phyloP scores from a whole-genome alignment of 768 basidiomycete species.

The Tulasnella sp. region DNA sequence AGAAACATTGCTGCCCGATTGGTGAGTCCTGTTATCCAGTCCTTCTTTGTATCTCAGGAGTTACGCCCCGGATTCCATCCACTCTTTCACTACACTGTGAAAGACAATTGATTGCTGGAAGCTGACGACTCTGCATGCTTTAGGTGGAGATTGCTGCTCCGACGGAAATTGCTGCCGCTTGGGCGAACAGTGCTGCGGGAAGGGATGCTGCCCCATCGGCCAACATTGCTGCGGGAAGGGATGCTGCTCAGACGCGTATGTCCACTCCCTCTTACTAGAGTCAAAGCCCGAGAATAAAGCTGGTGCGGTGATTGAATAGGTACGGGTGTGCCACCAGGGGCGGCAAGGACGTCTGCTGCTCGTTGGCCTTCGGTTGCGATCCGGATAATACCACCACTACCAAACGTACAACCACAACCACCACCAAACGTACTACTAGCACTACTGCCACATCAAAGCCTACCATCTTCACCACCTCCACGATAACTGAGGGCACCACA shows the following conservation, averaged over 20 bases:
- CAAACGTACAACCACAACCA: too few relatives aligned
- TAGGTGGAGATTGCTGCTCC: constrained; percentile 20
- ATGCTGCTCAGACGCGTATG: constrained; percentile 14
- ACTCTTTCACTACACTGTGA: too few relatives aligned
- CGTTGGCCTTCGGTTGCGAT: background rate
- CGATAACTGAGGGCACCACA: background rate
- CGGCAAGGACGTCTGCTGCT: constrained; percentile 15
- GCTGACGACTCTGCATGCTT: background rate
- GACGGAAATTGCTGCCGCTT: background rate
- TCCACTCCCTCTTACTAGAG: background rate
- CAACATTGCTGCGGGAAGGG: background rate
- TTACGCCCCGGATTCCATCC: background rate
- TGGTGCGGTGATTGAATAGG: background rate
- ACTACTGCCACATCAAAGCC: too few relatives aligned
- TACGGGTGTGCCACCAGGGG: background rate
- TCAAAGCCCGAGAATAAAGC: background rate
- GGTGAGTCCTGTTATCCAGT: background rate
- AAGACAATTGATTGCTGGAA: background rate
- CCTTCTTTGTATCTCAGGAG: background rate
- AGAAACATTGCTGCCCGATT: background rate
- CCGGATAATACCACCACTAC: too few relatives aligned
- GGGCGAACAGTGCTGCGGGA: too few relatives aligned
- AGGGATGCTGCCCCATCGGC: background rate
- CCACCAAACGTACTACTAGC: too few relatives aligned
- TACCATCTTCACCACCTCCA: too few relatives aligned